Evolutionary conservation across 805 yeast species (phyloP), one percentile per base, ranked within the genome.

Genomic region (Metschnikowia dekortorum): DNA sequence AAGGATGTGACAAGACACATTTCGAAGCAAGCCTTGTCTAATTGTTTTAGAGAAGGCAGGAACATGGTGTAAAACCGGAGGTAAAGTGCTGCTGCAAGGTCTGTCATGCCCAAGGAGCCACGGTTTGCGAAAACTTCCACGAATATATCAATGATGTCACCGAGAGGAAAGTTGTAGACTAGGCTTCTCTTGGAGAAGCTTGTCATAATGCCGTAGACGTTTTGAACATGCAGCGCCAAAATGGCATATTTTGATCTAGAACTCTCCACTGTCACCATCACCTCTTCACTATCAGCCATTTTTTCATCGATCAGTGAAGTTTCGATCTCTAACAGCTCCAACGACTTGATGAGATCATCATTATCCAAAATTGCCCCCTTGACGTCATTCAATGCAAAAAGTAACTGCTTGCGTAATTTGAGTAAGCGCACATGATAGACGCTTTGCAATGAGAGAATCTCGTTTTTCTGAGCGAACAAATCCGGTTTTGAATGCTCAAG

Each of bases 321-420:
- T 56, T 90, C 90, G 0, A 61, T 52, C 61, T 92, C 91, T 46
- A 92, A 66, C 0, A 59, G 63, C 57, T 87, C 94, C 44, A 91
- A 69, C 1, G 85, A 80, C 5, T 72, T 66, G 14, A 87, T 62
- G 2, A 90, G 66, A 0, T 68, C 73, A 47, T 82, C 83, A 62
- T 86, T 82, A 6, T 89, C 96, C 32, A 91, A 69, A 22, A 91
- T 75, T 47, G 78, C 80, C 0, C 86, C 85, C 18, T 75, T 70
- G 0, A 86, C 69, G 6, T 75, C 75, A 54, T 80, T 81, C 51
- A 92, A 68, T 0, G 83, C 73, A 3, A 70, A 66, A 51, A 91
- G 69, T 8, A 91, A 70, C 8, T 77, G 74, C 6, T 71, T 67
- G 56, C 90, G 96, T 22, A 89, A 70, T 0, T 61, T 58, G 39